A percentile compares a stretch with the other conserved stretches of the same genome.
Evolutionary conservation across 495 filamentous ascomycete genomes (phyloP).

Genomic region (Apodospora peruviana): DNA sequence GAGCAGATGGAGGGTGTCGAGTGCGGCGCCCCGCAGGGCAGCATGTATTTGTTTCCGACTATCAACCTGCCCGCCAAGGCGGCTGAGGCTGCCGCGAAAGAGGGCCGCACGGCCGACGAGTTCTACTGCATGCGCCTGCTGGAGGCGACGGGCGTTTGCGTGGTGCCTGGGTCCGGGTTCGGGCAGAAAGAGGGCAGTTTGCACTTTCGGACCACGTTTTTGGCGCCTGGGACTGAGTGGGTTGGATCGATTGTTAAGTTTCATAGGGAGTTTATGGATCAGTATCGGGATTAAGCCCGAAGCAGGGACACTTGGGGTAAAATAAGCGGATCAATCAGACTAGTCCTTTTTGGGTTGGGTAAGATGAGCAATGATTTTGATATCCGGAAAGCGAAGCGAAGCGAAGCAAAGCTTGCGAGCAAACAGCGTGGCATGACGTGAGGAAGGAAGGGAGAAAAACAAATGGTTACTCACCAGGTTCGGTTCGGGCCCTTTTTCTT

Average conservation of each 20-base stretch:
- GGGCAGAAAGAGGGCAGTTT: constrained; percentile 87
- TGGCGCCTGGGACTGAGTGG: constrained; percentile 95
- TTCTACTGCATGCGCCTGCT: constrained; percentile 88
- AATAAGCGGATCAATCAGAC: too few relatives aligned
- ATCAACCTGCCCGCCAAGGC: constrained; percentile 75
- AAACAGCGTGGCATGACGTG: too few relatives aligned
- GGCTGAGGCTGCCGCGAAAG: constrained; percentile 63
- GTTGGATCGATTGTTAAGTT: constrained; percentile 82
- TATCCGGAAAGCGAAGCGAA: too few relatives aligned
- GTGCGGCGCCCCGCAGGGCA: constrained; percentile 79
- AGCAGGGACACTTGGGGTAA: too few relatives aligned
- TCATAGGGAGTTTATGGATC: constrained; percentile 84
- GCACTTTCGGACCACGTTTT: constrained; percentile 95
- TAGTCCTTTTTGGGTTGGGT: too few relatives aligned
- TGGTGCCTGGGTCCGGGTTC: constrained; percentile 88
- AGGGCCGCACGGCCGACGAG: constrained; percentile 75
- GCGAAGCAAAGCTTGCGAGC: too few relatives aligned
- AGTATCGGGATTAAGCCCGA: too few relatives aligned
- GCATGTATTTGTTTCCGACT: constrained; percentile 98
- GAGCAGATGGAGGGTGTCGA: constrained; percentile 90
- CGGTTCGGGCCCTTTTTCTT: too few relatives aligned
- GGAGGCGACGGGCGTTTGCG: constrained; percentile 92
- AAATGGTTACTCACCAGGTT: too few relatives aligned
- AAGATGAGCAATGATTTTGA: too few relatives aligned
- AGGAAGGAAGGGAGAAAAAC: too few relatives aligned